phyloP scores from a whole-genome alignment of 805 yeast genomes.

The Nakazawaea anatomiae region DNA sequence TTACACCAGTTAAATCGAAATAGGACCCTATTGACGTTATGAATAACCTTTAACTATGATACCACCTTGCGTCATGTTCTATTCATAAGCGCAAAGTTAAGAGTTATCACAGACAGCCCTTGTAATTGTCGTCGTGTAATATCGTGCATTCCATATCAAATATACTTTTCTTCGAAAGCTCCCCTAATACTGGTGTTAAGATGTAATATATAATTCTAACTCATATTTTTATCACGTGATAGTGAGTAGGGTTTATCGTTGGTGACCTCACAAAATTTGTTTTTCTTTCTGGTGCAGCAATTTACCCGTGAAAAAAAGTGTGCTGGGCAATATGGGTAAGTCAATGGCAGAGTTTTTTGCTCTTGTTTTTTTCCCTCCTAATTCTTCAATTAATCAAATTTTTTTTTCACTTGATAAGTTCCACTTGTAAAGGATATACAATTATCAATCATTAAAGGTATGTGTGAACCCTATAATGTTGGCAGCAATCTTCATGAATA shows the following conservation, averaged over 20 bases:
- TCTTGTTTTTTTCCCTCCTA: background rate
- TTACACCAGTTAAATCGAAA: too few relatives aligned
- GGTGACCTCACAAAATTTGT: background rate
- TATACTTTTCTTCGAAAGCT: background rate
- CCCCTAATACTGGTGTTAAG: background rate
- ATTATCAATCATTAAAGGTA: conserved; percentile 10
- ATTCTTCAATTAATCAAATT: background rate
- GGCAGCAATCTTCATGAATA: conserved; percentile 15
- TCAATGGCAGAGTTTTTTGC: background rate
- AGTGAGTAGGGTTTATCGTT: background rate
- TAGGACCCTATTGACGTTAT: too few relatives aligned
- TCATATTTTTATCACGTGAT: too few relatives aligned
- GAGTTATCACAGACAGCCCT: too few relatives aligned
- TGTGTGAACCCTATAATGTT: conserved; percentile 16
- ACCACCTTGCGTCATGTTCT: too few relatives aligned
- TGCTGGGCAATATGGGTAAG: too few relatives aligned
- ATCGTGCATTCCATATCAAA: background rate
- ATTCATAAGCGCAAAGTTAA: too few relatives aligned
- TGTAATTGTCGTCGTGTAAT: too few relatives aligned
- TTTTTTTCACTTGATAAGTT: background rate
- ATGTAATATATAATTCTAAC: too few relatives aligned
- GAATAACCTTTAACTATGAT: too few relatives aligned
- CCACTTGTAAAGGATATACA: background rate
- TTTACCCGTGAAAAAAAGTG: too few relatives aligned
- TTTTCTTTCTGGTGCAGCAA: too few relatives aligned